A percentile compares a stretch with the other conserved stretches of the same genome.
phyloP scores from a whole-genome alignment of 345 rosid species.

The Populus ilicifolia region DNA sequence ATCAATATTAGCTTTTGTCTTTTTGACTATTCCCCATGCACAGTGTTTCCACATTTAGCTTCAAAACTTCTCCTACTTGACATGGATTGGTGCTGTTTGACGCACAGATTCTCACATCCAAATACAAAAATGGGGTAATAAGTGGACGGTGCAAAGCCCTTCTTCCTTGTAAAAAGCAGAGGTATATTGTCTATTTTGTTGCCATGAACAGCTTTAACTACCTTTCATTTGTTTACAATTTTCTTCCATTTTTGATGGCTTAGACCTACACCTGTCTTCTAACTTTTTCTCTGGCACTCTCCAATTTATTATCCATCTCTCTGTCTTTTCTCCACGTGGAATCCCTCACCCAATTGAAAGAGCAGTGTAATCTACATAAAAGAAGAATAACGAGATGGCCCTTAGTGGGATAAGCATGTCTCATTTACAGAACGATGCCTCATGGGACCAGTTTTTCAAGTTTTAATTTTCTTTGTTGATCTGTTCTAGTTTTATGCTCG shows the following conservation, averaged over 20 bases:
- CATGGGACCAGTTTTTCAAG: background rate
- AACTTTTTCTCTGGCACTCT: background rate
- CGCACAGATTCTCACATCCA: constrained; percentile 25
- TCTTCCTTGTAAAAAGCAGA: background rate
- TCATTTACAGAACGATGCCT: background rate
- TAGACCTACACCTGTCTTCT: constrained; percentile 6
- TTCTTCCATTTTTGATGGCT: background rate
- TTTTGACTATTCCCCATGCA: background rate
- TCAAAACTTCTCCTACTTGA: background rate
- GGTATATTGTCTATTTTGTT: constrained; percentile 7
- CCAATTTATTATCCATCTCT: background rate
- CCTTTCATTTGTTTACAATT: constrained; percentile 10
- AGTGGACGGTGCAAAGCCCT: constrained; percentile 27
- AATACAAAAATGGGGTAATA: background rate
- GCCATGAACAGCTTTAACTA: constrained; percentile 8
- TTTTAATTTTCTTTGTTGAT: background rate
- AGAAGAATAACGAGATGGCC: constrained; percentile 2
- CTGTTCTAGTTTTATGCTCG: background rate
- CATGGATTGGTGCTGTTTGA: constrained; percentile 16
- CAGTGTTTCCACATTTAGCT: constrained; percentile 13
- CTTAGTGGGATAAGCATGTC: constrained; percentile 12
- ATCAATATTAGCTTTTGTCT: background rate
- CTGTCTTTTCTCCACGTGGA: constrained; percentile 9
- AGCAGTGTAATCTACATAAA: background rate
- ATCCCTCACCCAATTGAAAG: background rate